phyloP scores from a whole-genome alignment of 331 rosid species.

The Prunus yedoensis region DNA sequence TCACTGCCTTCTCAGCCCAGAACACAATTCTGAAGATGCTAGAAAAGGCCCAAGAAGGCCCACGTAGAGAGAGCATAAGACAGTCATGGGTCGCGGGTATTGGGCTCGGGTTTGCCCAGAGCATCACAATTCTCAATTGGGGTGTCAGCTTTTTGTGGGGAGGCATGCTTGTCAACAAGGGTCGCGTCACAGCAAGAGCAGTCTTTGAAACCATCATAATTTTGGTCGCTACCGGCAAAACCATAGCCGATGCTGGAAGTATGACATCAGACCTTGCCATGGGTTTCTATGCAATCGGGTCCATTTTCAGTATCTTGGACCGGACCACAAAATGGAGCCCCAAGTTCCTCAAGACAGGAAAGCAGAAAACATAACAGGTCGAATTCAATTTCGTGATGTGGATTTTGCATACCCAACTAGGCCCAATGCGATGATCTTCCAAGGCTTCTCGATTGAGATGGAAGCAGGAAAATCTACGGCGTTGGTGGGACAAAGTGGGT shows the following conservation, averaged over 20 bases:
- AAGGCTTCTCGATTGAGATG: conserved; percentile 54
- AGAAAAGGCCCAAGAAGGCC: conserved; percentile 56
- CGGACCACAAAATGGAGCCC: conserved; percentile 54
- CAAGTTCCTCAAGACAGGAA: conserved; percentile 41
- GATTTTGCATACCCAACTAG: conserved; percentile 68
- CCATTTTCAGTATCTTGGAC: conserved; percentile 61
- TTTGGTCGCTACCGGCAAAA: conserved; percentile 50
- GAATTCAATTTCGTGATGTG: conserved; percentile 36
- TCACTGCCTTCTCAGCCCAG: conserved; percentile 74
- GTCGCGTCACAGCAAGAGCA: conserved; percentile 30
- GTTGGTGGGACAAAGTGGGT: conserved; percentile 72
- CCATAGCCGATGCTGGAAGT: conserved; percentile 75
- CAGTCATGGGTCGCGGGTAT: conserved; percentile 71
- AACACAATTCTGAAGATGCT: conserved; percentile 53
- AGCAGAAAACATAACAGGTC: conserved; percentile 37
- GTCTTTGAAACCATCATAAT: conserved; percentile 54
- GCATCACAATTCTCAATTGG: conserved; percentile 40
- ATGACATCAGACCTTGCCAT: conserved; percentile 68
- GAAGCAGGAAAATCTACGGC: conserved; percentile 74
- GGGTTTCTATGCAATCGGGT: conserved; percentile 56
- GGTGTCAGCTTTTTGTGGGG: conserved; percentile 75
- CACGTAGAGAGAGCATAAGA: conserved; percentile 41
- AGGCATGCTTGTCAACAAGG: conserved; percentile 40
- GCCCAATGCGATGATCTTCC: conserved; percentile 56
- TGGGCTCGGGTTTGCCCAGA: conserved; percentile 57